phyloP scores from a whole-genome alignment of 2,329 filamentous ascomycete species.

The Orbilia brochopaga region DNA sequence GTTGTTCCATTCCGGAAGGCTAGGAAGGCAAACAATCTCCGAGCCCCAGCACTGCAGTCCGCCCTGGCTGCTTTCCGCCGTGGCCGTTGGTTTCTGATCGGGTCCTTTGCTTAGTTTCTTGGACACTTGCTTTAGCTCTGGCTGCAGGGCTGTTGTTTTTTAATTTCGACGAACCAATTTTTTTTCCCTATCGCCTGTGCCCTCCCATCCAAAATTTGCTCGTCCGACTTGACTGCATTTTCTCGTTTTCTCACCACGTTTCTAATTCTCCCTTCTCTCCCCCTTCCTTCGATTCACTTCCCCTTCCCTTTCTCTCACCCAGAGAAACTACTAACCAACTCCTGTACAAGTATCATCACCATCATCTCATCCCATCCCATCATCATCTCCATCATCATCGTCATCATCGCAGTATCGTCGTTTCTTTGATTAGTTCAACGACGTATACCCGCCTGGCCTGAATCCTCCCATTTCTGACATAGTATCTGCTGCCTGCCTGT shows the following conservation, averaged over 20 bases:
- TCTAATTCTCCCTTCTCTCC: constrained; percentile 10
- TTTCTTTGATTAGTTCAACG: constrained; percentile 51
- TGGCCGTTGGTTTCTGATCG: constrained; percentile 47
- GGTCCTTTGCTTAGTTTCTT: constrained; percentile 37
- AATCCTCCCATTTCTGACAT: constrained; percentile 21
- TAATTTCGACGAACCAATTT: background rate
- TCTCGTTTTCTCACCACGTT: background rate
- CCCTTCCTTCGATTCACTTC: background rate
- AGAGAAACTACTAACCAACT: background rate
- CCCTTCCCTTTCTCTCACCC: background rate
- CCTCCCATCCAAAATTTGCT: constrained; percentile 9
- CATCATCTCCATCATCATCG: background rate
- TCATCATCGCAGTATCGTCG: constrained; percentile 26
- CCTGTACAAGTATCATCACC: background rate
- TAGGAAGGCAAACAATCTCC: constrained; percentile 51
- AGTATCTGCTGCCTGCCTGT: background rate
- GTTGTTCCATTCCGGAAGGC: constrained; percentile 52
- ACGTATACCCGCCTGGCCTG: constrained; percentile 43
- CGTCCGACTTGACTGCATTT: constrained; percentile 2
- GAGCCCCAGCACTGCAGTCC: constrained; percentile 48
- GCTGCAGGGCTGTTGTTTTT: constrained; percentile 26
- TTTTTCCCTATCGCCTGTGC: constrained; percentile 13
- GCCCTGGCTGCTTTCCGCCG: constrained; percentile 29
- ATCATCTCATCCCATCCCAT: background rate
- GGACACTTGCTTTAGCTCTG: too few species aligned